Percentiles rank a stretch among this genome's conserved stretches.
phyloP scores from a whole-genome alignment of 78 protist genomes.

The Dictyostelium firmibasis region DNA sequence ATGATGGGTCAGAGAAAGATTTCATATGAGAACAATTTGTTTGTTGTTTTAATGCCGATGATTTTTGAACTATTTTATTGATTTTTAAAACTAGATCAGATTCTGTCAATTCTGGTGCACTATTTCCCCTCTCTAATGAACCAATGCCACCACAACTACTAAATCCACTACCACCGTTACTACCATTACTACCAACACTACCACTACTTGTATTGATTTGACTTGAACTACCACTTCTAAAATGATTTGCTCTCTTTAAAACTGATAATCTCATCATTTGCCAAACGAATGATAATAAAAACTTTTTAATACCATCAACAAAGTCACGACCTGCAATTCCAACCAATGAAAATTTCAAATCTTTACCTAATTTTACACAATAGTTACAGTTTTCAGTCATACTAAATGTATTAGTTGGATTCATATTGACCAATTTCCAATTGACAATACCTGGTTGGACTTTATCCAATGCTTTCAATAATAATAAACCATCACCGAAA shows the following conservation, averaged over 20 bases:
- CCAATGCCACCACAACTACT: neutral
- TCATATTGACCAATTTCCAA: constrained; percentile 64
- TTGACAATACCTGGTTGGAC: constrained; percentile 52
- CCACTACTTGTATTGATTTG: neutral
- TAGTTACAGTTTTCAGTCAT: constrained; percentile 83
- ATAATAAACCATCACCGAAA: constrained; percentile 49
- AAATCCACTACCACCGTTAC: neutral
- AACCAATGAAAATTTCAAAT: constrained; percentile 68
- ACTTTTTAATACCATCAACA: constrained; percentile 68
- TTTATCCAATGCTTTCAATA: constrained; percentile 58
- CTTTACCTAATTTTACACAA: constrained; percentile 56
- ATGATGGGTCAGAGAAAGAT: constrained; percentile 46
- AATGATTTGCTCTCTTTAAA: constrained; percentile 14
- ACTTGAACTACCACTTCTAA: neutral
- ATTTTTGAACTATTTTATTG: neutral
- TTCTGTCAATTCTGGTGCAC: constrained; percentile 59
- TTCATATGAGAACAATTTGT: constrained; percentile 16
- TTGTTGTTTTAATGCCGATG: neutral
- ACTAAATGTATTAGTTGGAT: constrained; percentile 37
- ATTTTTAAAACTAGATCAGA: constrained; percentile 49
- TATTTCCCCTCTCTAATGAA: neutral
- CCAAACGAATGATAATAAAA: constrained; percentile 66
- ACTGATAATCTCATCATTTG: constrained; percentile 69
- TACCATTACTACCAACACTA: neutral
- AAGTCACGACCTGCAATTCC: constrained; percentile 81